Conservation (phyloP, 1,284 basidiomycete species). For the Cystobasidium sp. region DNA sequence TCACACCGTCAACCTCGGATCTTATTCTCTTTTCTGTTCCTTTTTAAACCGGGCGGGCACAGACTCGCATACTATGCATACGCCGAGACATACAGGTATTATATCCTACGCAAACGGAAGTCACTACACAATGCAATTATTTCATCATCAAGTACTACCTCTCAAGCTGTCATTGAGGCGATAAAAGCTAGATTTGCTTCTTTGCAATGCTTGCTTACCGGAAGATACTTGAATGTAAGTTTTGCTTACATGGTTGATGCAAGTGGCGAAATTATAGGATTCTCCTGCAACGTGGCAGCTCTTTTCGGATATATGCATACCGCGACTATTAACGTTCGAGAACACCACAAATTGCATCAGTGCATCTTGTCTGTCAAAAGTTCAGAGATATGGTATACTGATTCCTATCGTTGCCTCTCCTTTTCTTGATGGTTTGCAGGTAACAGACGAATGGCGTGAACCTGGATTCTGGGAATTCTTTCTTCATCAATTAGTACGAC, state of each 20-base stretch:
- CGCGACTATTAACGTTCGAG: too few species aligned
- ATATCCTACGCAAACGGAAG: slow-evolving; percentile 1
- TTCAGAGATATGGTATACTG: background rate
- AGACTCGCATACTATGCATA: slow-evolving; percentile 40
- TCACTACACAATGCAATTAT: background rate
- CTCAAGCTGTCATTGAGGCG: slow-evolving; percentile 13
- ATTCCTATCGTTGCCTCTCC: background rate
- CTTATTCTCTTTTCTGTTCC: background rate
- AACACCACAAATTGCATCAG: too few species aligned
- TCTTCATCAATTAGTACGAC: slow-evolving; percentile 50
- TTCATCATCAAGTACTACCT: background rate
- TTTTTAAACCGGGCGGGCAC: background rate
- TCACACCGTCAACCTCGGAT: too few species aligned
- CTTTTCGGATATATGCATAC: too few species aligned
- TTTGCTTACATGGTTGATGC: background rate
- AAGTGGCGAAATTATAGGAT: slow-evolving; percentile 1
- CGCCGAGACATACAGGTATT: slow-evolving; percentile 26
- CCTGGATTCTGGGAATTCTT: slow-evolving; percentile 58
- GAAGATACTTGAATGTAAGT: slow-evolving; percentile 31
- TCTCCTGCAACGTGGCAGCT: slow-evolving; percentile 3
- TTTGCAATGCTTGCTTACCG: slow-evolving; percentile 16
- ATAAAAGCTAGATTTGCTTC: slow-evolving; percentile 31
- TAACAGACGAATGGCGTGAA: slow-evolving; percentile 61
- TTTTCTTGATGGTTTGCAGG: background rate
- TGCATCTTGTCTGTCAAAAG: too few species aligned